Conservation (phyloP, 441 rosid genomes). For the Erysimum pusillum region DNA sequence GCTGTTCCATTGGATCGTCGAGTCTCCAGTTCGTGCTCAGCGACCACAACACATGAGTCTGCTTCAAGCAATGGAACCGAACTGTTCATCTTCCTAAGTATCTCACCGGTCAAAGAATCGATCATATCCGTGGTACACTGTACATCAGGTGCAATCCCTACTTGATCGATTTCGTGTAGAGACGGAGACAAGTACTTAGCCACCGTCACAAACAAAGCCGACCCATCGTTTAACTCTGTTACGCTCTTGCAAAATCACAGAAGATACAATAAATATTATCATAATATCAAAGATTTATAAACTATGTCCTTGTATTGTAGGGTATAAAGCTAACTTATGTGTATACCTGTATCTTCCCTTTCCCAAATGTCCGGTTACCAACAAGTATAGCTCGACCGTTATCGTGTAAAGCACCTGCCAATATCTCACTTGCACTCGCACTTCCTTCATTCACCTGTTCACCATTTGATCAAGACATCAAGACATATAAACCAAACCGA, state of each 20-base stretch:
- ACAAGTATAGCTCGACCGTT: slow-evolving; percentile 93
- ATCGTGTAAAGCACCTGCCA: slow-evolving; percentile 93
- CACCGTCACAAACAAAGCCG: slow-evolving; percentile 85
- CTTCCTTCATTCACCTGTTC: slow-evolving; percentile 88
- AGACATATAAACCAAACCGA: slow-evolving; percentile 4
- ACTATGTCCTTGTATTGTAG: neutral
- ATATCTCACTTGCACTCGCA: slow-evolving; percentile 95
- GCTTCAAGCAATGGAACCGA: slow-evolving; percentile 72
- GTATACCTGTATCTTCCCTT: slow-evolving; percentile 88
- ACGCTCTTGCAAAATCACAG: slow-evolving; percentile 64
- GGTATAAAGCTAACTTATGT: neutral
- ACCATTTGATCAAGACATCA: slow-evolving; percentile 9
- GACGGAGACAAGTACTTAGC: slow-evolving; percentile 90
- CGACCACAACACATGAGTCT: slow-evolving; percentile 90
- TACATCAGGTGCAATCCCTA: slow-evolving; percentile 77
- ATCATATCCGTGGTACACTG: slow-evolving; percentile 72
- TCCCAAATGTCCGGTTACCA: slow-evolving; percentile 86
- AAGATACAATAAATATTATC: slow-evolving; percentile 18
- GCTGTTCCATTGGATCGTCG: slow-evolving; percentile 72
- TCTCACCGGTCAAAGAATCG: slow-evolving; percentile 57
- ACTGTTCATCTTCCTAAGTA: slow-evolving; percentile 52
- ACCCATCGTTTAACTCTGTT: slow-evolving; percentile 86
- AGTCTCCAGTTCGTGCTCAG: slow-evolving; percentile 81
- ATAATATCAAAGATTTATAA: slow-evolving; percentile 17
- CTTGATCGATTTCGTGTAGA: slow-evolving; percentile 74